Percentiles rank a stretch among this genome's conserved stretches.
phyloP scores from a whole-genome alignment of 768 basidiomycete genomes.

The Pilatotrama ljubarskyi region DNA sequence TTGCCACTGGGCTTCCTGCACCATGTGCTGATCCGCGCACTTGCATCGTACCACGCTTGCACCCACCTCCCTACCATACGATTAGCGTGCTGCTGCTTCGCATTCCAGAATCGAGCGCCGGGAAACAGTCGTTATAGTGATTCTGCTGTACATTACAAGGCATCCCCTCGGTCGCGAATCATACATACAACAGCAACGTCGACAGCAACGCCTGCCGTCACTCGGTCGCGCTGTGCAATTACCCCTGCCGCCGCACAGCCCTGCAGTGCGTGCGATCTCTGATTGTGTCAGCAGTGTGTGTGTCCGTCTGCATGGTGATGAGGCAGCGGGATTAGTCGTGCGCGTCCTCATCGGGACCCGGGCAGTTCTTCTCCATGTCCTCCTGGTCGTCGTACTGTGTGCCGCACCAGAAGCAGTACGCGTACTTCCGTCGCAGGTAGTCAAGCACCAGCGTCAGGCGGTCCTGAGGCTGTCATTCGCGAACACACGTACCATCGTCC shows the following conservation, averaged over 20 bases:
- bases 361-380: conserved; percentile 67
- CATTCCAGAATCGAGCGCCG: not conserved
- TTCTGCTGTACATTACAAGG: conserved; percentile 2
- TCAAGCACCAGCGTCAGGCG: conserved; percentile 65
- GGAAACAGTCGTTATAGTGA: conserved; percentile 13
- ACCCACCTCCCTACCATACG: not conserved
- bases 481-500: not conserved
- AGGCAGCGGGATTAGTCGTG: conserved; percentile 54
- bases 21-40: too few relatives aligned
- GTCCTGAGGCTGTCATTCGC: conserved; percentile 63
- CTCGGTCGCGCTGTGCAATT: not conserved
- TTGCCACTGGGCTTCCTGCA: not conserved
- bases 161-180: not conserved
- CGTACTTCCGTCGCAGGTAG: conserved; percentile 70
- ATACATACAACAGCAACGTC: not conserved
- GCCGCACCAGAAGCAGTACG: conserved; percentile 91
- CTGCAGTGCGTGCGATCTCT: not conserved
- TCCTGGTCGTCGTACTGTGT: conserved; percentile 62
- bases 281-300: not conserved
- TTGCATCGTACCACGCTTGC: not conserved
- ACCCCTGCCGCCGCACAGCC: not conserved
- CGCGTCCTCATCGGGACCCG: conserved; percentile 73
- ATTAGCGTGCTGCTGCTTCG: not conserved
- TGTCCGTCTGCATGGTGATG: not conserved
- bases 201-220: not conserved